These are phyloP conservation scores for Coniosporium tulheliwenetii DNA, from an alignment of 2,329 filamentous ascomycete species.

Conservation along the genomic window DNA sequence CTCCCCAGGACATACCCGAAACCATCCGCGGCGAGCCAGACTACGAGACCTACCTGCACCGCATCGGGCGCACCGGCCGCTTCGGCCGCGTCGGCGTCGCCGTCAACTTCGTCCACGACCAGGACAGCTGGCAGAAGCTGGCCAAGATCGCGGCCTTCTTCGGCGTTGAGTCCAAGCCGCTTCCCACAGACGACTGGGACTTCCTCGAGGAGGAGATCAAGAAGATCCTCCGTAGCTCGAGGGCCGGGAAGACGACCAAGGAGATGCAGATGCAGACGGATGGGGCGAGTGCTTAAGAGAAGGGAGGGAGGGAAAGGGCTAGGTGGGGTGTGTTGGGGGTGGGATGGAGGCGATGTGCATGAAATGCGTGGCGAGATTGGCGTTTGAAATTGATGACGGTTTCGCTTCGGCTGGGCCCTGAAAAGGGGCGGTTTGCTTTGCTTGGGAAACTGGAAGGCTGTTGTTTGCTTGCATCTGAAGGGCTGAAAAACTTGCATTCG, in stretches of 20 bases:
- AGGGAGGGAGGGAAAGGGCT: too few species aligned
- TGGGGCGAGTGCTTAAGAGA: not conserved
- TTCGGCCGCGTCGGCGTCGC: slow-evolving; percentile 94
- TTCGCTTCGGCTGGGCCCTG: too few species aligned
- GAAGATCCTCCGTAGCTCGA: slow-evolving; percentile 51
- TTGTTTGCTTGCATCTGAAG: too few species aligned
- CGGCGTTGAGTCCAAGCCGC: slow-evolving; percentile 61
- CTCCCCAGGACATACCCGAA: slow-evolving; percentile 40
- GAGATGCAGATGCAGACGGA: slow-evolving; percentile 1
- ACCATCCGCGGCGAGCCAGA: slow-evolving; percentile 55
- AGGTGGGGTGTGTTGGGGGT: too few species aligned
- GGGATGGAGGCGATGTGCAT: too few species aligned
- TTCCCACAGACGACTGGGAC: slow-evolving; percentile 85
- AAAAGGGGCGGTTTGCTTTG: too few species aligned
- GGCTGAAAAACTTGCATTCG: too few species aligned
- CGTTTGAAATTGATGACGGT: too few species aligned
- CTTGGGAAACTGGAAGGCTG: too few species aligned
- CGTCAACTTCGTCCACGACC: slow-evolving; percentile 85
- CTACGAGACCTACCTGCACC: slow-evolving; percentile 90
- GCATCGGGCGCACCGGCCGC: slow-evolving; percentile 90
- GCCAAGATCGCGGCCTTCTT: slow-evolving; percentile 69
- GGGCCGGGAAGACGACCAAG: slow-evolving; percentile 1
- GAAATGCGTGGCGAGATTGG: too few species aligned
- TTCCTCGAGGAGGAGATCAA: slow-evolving; percentile 71
- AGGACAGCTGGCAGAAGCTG: slow-evolving; percentile 64